Percentiles rank a stretch among this genome's conserved stretches.
Evolutionary conservation across 441 rosid species (phyloP).

Genomic region (Eruca vesicaria): DNA sequence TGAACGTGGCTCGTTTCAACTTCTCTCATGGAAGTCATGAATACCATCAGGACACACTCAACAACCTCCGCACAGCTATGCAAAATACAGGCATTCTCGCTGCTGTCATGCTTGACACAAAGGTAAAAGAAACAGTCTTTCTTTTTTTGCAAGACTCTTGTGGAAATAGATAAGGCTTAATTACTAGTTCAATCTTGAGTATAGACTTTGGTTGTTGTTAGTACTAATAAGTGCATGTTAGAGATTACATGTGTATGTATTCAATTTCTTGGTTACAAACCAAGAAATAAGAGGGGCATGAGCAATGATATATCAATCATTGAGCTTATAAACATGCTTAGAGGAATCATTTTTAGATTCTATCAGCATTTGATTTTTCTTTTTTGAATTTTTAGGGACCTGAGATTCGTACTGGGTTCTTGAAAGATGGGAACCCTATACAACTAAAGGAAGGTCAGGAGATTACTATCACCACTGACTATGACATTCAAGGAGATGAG

Average conservation of each 20-base stretch:
- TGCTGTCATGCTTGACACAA: constrained; percentile 94
- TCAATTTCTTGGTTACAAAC: background rate
- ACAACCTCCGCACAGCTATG: constrained; percentile 57
- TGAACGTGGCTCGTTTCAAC: constrained; percentile 87
- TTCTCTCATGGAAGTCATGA: constrained; percentile 61
- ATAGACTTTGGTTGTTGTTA: background rate
- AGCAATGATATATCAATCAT: background rate
- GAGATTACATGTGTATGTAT: background rate
- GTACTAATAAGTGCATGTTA: background rate
- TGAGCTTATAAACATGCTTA: background rate
- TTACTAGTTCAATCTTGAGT: background rate
- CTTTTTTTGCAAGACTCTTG: background rate
- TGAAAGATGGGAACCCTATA: background rate
- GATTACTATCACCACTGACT: background rate
- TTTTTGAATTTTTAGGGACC: constrained; percentile 57
- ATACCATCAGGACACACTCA: constrained; percentile 60
- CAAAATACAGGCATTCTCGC: constrained; percentile 59
- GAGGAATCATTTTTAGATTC: background rate
- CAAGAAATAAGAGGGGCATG: background rate
- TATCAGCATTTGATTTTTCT: background rate
- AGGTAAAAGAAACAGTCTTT: constrained; percentile 39
- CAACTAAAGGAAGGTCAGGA: background rate
- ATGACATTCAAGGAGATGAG: background rate
- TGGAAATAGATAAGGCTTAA: background rate
- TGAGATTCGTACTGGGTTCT: constrained; percentile 40